A percentile compares a stretch with the other conserved stretches of the same genome.
These are phyloP conservation scores for Alternaria longipes DNA, from an alignment of 2,329 filamentous ascomycete genomes.

Conservation along the genomic window DNA sequence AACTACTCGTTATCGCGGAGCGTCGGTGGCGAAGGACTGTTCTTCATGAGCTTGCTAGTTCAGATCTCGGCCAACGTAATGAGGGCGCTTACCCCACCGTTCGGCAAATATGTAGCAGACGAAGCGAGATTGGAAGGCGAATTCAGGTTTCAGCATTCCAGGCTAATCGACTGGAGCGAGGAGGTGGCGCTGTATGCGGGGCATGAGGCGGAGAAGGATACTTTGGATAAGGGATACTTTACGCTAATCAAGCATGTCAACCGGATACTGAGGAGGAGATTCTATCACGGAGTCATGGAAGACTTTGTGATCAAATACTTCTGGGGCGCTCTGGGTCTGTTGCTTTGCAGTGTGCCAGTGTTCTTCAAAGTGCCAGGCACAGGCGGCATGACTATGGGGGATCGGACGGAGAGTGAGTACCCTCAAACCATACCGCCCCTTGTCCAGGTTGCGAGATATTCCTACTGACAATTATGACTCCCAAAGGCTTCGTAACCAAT, in stretches of 20 bases:
- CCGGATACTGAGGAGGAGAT: slow-evolving; percentile 84
- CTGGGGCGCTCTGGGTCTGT: slow-evolving; percentile 91
- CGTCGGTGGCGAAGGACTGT: slow-evolving; percentile 94
- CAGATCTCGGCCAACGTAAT: slow-evolving; percentile 93
- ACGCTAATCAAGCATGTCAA: slow-evolving; percentile 99
- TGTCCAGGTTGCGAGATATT: not conserved
- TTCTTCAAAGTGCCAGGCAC: slow-evolving; percentile 89
- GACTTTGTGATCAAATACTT: slow-evolving; percentile 99
- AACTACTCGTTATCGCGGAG: slow-evolving; percentile 92
- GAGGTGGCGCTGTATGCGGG: slow-evolving; percentile 93
- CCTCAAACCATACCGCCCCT: not conserved
- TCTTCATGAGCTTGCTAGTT: slow-evolving; percentile 93
- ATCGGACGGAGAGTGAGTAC: slow-evolving; percentile 67
- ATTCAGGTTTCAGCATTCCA: slow-evolving; percentile 93
- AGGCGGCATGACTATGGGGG: slow-evolving; percentile 68
- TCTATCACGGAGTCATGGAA: slow-evolving; percentile 99
- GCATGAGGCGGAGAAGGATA: slow-evolving; percentile 94
- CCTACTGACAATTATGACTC: slow-evolving; percentile 12
- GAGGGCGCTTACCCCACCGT: slow-evolving; percentile 92
- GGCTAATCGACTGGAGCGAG: slow-evolving; percentile 94
- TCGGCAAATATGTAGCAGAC: slow-evolving; percentile 96
- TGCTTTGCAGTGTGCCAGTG: slow-evolving; percentile 93
- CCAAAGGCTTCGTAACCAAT: slow-evolving; percentile 85
- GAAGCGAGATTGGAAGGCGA: slow-evolving; percentile 94
- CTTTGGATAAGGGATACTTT: slow-evolving; percentile 97